phyloP scores from a whole-genome alignment of 306 rosid genomes.

The Lablab purpureus region DNA sequence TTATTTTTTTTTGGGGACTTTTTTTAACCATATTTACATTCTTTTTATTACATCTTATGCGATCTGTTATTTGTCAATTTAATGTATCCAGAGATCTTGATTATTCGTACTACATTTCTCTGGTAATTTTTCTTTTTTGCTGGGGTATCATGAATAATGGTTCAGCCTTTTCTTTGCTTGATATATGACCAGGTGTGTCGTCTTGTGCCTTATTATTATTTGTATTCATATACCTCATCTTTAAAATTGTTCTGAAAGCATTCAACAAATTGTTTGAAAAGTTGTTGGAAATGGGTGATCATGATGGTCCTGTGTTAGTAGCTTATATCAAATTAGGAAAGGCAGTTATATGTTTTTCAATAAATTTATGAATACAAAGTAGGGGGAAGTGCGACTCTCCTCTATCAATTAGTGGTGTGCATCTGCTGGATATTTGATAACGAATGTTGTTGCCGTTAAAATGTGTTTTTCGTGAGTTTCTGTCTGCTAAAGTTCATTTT shows the following conservation, averaged over 20 bases:
- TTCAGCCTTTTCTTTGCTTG: constrained; percentile 31
- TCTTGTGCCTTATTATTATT: not conserved
- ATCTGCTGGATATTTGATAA: constrained; percentile 1
- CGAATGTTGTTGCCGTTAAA: not conserved
- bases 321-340: constrained; percentile 11
- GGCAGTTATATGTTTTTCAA: not conserved
- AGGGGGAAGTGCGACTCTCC: not conserved
- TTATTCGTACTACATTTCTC: constrained; percentile 9
- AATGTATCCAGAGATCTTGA: constrained; percentile 27
- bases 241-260: not conserved
- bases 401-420: constrained; percentile 14
- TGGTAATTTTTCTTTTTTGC: not conserved
- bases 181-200: not conserved
- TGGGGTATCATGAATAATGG: constrained; percentile 5
- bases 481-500: not conserved
- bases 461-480: constrained; percentile 1
- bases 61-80: constrained; percentile 25
- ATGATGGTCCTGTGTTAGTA: constrained; percentile 19
- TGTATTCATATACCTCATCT: constrained; percentile 3
- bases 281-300: constrained; percentile 27
- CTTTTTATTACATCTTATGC: not conserved
- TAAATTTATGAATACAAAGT: not conserved
- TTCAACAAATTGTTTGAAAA: not conserved
- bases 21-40: constrained; percentile 35
- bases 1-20: constrained; percentile 2